phyloP scores from a whole-genome alignment of 345 rosid species.

The Eucalyptus coolabah region DNA sequence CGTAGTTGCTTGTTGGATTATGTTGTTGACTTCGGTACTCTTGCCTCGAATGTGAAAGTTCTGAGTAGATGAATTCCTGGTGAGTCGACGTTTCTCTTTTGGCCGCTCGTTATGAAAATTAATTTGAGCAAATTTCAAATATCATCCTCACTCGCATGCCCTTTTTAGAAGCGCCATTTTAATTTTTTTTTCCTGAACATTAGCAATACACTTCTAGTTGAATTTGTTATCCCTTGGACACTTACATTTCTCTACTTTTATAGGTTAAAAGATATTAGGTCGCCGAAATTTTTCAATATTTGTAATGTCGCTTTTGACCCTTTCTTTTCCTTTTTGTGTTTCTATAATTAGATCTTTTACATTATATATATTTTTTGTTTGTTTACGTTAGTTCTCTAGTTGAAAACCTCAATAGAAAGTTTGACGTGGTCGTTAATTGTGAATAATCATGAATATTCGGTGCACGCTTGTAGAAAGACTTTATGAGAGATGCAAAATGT shows the following conservation, averaged over 20 bases:
- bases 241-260: not conserved
- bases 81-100: not conserved
- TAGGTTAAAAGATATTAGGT: not conserved
- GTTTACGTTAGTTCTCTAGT: not conserved
- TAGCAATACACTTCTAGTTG: not conserved
- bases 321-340: not conserved
- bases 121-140: not conserved
- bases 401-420: not conserved
- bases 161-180: not conserved
- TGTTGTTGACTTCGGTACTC: not conserved
- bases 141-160: not conserved
- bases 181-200: not conserved
- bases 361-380: not conserved
- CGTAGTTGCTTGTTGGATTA: not conserved
- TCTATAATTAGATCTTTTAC: not conserved
- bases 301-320: not conserved
- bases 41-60: not conserved
- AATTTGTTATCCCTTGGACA: not conserved
- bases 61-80: not conserved
- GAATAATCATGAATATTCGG: not conserved
- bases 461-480: not conserved
- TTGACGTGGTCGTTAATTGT: not conserved
- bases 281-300: not conserved
- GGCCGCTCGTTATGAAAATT: not conserved
- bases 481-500: not conserved